phyloP scores from a whole-genome alignment of 1,139 yeast species.

The Candida sojae region DNA sequence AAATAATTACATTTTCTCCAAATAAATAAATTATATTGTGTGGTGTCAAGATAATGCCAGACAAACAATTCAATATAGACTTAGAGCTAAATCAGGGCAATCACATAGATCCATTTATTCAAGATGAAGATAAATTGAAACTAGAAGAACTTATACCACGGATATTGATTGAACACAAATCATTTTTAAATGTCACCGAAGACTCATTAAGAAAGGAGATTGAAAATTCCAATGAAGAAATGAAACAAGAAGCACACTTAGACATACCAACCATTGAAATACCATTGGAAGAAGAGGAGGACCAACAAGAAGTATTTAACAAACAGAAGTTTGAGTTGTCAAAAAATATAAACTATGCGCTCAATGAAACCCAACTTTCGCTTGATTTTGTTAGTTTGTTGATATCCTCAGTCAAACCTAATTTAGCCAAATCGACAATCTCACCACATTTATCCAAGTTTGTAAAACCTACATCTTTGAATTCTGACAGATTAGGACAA shows the following conservation, averaged over 20 bases:
- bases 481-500: conserved; percentile 55
- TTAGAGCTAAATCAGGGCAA: conserved; percentile 25
- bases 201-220: conserved; percentile 40
- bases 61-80: conserved; percentile 24
- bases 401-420: conserved; percentile 80
- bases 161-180: conserved; percentile 38
- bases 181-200: conserved; percentile 56
- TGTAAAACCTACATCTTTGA: conserved; percentile 79
- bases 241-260: neutral
- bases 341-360: conserved; percentile 61
- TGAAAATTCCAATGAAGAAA: conserved; percentile 8
- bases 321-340: conserved; percentile 59
- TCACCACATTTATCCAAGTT: conserved; percentile 81
- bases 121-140: conserved; percentile 41
- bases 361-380: conserved; percentile 86
- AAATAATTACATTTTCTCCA: neutral
- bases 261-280: conserved; percentile 11
- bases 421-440: conserved; percentile 83
- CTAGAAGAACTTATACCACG: conserved; percentile 44
- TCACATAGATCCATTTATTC: conserved; percentile 38
- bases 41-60: conserved; percentile 3
- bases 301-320: conserved; percentile 50
- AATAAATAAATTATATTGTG: neutral
- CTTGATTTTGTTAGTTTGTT: conserved; percentile 84
- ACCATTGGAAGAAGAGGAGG: conserved; percentile 5